Base-by-base conservation (phyloP, 768 basidiomycete genomes). In the Phylloporus arenicola region DNA sequence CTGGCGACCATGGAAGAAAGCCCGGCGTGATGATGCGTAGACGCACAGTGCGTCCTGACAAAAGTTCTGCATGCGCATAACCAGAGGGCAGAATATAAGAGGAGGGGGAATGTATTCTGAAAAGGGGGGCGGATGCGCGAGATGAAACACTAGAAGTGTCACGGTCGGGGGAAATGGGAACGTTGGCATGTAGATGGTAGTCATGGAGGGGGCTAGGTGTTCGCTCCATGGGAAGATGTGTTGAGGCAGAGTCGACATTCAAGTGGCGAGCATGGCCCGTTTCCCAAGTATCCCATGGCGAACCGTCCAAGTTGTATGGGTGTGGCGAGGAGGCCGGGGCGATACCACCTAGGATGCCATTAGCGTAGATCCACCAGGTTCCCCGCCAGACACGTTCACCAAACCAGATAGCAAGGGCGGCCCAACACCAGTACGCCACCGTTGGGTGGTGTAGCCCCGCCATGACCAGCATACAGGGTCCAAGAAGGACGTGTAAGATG, bases 11-110 rank as follows among this genome's bases (percentile, higher is more conserved):
- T 0, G 72, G 64, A 43, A 85, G 62, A 44, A 74, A 75, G 2
- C 76, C 74, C 0, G 82, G 75, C 0, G 83, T 72, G 48, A 80
- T 69, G 35, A 88, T 68, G 0, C 82, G 80, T n/a, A 90, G 63
- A 38, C 88, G 82, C 16, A 90, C 67, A 5, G 83, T 86, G 3
- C 76, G 73, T 9, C 88, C 88, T 0, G 88, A 80, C 16, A 90
- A 70, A 8, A 88, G 69, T 54, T 86, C 82, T 2, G 79, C 82
- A 41, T 83, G 77, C 1, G 79, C 85, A 66, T 78, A 87, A 2
- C 88, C 88, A 10, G 75, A 70, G 1, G 87, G 86, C 11, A 85
- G 80, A 9, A 70, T 53, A 55, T 77, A 76, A 34, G 67, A 19
- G 9, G 53, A 42, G 6, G 43, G 22, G 9, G 8, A 14, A 11